Conservation (phyloP, 2,329 filamentous ascomycete species). For the Cytospora piceicola region DNA sequence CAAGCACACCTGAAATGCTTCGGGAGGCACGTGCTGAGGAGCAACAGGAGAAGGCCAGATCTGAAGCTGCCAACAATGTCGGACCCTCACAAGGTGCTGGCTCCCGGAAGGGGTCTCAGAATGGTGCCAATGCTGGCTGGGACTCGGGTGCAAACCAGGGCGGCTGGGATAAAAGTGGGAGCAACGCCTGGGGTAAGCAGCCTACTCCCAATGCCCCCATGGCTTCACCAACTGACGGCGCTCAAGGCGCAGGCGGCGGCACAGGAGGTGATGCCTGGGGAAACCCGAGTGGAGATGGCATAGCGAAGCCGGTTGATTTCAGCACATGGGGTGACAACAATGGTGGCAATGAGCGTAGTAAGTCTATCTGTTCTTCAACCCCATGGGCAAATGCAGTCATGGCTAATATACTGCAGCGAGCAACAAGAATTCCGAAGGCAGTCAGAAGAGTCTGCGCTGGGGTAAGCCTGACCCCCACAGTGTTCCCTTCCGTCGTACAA, state of each 20-base stretch:
- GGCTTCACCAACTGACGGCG: conserved; percentile 9
- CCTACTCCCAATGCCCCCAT: neutral
- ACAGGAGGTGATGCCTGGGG: too few species aligned
- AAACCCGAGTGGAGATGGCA: too few species aligned
- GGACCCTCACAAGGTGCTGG: conserved; percentile 6
- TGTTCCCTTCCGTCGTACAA: neutral
- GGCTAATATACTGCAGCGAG: conserved; percentile 2
- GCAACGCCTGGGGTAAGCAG: neutral
- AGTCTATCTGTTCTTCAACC: neutral
- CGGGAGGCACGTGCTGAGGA: conserved; percentile 5
- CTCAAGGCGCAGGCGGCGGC: too few species aligned
- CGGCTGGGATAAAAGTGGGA: conserved; percentile 11
- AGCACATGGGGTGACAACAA: neutral
- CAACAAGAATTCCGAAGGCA: conserved; percentile 17
- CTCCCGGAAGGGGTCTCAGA: neutral
- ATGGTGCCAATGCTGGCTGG: neutral
- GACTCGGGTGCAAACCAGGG: conserved; percentile 6
- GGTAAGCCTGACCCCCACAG: conserved; percentile 11
- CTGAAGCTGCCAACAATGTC: conserved; percentile 21
- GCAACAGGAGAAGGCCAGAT: conserved; percentile 1
- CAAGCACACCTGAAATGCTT: conserved; percentile 3
- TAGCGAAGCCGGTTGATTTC: neutral
- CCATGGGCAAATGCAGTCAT: neutral
- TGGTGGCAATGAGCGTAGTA: conserved; percentile 11
- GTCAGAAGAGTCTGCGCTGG: conserved; percentile 8